phyloP scores from a whole-genome alignment of 495 filamentous ascomycete genomes.

The Baudoinia panamericana region DNA sequence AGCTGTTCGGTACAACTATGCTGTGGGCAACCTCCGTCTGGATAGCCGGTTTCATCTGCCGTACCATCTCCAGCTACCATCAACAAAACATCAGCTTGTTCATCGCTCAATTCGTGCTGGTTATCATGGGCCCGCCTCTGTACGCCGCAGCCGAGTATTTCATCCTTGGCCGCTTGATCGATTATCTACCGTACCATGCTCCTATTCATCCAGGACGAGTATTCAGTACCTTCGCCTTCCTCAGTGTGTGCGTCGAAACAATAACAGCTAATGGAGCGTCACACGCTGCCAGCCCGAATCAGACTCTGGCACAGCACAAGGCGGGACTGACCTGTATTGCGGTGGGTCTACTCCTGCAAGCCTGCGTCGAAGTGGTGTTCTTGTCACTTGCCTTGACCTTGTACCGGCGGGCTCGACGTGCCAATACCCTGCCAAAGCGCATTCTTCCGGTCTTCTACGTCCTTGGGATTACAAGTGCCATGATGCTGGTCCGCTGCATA shows the following conservation, averaged over 20 bases:
- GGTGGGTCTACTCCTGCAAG: conserved; percentile 53
- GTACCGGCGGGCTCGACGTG: conserved; percentile 43
- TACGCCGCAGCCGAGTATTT: conserved; percentile 66
- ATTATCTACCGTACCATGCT: conserved; percentile 64
- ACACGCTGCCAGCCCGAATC: conserved; percentile 38
- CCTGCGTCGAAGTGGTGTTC: conserved; percentile 50
- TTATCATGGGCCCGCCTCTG: conserved; percentile 35
- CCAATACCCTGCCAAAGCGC: conserved; percentile 40
- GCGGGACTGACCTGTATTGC: conserved; percentile 50
- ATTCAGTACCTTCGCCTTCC: conserved; percentile 54
- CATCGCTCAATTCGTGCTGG: conserved; percentile 12
- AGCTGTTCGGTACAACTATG: conserved; percentile 2
- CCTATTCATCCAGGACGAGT: conserved; percentile 70
- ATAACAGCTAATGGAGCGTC: conserved; percentile 57
- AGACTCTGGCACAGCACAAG: conserved; percentile 34
- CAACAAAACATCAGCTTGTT: conserved; percentile 3
- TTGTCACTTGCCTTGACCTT: conserved; percentile 44
- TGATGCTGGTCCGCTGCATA: conserved; percentile 28
- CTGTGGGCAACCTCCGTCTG: conserved; percentile 9
- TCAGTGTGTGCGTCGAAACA: conserved; percentile 50
- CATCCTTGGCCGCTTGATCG: conserved; percentile 60
- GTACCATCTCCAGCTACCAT: conserved; percentile 7
- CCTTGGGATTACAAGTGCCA: conserved; percentile 22
- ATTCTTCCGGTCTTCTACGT: conserved; percentile 40
- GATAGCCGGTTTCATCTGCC: conserved; percentile 11